Evolutionary conservation across 148 eudicot species (phyloP).

Genomic region (Chenopodium formosanum): DNA sequence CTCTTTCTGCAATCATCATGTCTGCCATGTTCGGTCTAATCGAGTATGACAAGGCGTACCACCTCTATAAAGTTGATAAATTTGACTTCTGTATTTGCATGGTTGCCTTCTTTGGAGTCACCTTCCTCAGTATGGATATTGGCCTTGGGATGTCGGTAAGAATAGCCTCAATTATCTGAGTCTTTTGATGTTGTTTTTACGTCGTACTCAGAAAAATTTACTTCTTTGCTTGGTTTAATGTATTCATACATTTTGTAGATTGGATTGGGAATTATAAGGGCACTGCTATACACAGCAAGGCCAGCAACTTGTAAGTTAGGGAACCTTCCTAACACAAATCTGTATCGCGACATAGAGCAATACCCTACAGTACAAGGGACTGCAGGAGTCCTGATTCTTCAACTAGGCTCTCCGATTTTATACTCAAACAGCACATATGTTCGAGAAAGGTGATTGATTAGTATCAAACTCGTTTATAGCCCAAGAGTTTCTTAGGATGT

Average conservation of each 20-base stretch:
- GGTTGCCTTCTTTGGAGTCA: constrained; percentile 75
- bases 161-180: background rate
- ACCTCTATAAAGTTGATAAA: constrained; percentile 72
- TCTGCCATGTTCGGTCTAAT: constrained; percentile 87
- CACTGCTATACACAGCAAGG: constrained; percentile 74
- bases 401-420: constrained; percentile 82
- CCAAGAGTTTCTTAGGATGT: background rate
- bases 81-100: constrained; percentile 83
- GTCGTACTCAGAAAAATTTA: background rate
- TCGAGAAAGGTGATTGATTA: constrained; percentile 68
- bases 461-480: background rate
- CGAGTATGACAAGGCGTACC: constrained; percentile 57
- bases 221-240: background rate
- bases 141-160: constrained; percentile 84
- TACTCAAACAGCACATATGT: constrained; percentile 65
- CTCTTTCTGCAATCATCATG: constrained; percentile 85
- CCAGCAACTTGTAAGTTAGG: constrained; percentile 77
- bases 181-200: too few species aligned
- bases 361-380: constrained; percentile 50
- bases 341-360: constrained; percentile 71
- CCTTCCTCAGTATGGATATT: constrained; percentile 80
- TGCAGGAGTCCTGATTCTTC: constrained; percentile 57
- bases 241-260: constrained; percentile 36
- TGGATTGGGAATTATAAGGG: constrained; percentile 54
- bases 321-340: constrained; percentile 42